Conservation (phyloP, 2,329 filamentous ascomycete genomes). For the Leptosphaerulina australis region DNA sequence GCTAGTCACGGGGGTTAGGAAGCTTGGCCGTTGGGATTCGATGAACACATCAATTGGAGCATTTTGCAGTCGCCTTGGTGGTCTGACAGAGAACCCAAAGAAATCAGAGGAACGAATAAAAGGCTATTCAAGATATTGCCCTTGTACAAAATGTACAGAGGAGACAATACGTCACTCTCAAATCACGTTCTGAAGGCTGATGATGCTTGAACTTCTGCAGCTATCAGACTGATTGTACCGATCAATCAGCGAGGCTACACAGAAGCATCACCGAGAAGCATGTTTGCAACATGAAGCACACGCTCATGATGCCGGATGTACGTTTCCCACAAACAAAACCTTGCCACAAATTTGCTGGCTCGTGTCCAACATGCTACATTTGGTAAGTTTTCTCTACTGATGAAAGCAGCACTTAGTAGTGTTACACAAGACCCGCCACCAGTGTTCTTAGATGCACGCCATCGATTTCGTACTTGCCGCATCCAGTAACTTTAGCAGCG, state of each 20-base stretch:
- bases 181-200: not conserved
- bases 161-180: not conserved
- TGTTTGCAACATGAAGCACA: not conserved
- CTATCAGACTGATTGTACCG: conserved; percentile 2
- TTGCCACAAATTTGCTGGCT: no score
- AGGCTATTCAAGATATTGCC: no score
- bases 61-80: no score
- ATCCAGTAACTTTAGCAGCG: conserved; percentile 9
- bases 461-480: conserved; percentile 9
- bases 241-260: conserved; percentile 15
- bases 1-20: conserved; percentile 13
- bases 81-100: no score
- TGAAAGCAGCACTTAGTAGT: conserved; percentile 10
- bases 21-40: conserved; percentile 9
- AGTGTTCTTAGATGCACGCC: conserved; percentile 12
- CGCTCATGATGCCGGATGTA: not conserved
- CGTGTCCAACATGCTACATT: conserved; percentile 1
- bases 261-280: conserved; percentile 11
- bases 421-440: conserved; percentile 19
- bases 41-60: not conserved
- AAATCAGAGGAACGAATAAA: no score
- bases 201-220: conserved; percentile 12
- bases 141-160: not conserved
- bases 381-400: conserved; percentile 4
- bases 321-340: no score